A percentile compares a stretch with the other conserved stretches of the same genome.
These are phyloP conservation scores for Boletus tomentosulus DNA, from an alignment of 768 basidiomycete genomes.

Conservation along the genomic window DNA sequence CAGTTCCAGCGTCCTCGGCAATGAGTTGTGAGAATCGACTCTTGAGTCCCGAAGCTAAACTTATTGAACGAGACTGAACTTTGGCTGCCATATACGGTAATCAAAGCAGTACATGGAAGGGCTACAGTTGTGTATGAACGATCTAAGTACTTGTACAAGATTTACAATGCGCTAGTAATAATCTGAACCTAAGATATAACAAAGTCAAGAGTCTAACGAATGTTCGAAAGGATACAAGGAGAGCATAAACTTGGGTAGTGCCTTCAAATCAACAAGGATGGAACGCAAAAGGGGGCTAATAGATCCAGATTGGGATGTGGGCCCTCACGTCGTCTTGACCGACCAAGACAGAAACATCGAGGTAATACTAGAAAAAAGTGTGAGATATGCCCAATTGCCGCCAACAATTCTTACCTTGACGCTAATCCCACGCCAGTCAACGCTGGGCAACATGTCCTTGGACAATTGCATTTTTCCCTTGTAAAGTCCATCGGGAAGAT, in stretches of 20 bases:
- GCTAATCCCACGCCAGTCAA: constrained; percentile 63
- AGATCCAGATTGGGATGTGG: constrained; percentile 57
- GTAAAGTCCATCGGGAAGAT: constrained; percentile 65
- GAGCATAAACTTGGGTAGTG: no score
- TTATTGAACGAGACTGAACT: not conserved
- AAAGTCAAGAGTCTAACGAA: not conserved
- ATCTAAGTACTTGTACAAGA: constrained; percentile 3
- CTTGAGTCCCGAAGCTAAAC: not conserved
- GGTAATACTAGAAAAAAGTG: constrained; percentile 51
- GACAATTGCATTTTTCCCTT: constrained; percentile 54
- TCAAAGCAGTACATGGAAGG: not conserved
- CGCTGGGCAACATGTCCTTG: constrained; percentile 57
- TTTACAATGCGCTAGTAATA: constrained; percentile 3
- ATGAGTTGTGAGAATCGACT: not conserved
- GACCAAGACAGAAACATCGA: constrained; percentile 65
- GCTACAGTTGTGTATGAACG: not conserved
- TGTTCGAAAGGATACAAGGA: no score
- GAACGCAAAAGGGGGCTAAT: constrained; percentile 25
- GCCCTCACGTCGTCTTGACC: constrained; percentile 61
- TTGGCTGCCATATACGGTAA: not conserved
- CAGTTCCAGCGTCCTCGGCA: no score
- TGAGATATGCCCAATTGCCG: constrained; percentile 10
- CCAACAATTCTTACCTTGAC: constrained; percentile 50
- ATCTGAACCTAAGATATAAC: not conserved
- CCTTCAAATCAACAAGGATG: not conserved